Evolutionary conservation across 2,329 filamentous ascomycete species (phyloP).

Genomic region (Aureobasidium sp.): DNA sequence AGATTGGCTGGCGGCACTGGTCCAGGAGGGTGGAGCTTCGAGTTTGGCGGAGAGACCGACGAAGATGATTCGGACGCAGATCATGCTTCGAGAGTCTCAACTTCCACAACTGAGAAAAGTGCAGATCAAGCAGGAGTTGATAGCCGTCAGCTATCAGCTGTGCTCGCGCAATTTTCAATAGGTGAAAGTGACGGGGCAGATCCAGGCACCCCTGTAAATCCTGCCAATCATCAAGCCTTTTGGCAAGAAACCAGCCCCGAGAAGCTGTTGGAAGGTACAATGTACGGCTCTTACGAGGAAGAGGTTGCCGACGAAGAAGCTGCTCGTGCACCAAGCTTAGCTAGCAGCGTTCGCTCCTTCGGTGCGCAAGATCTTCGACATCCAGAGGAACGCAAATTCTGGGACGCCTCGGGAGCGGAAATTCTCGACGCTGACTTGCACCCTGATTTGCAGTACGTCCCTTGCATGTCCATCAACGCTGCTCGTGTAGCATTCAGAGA

Average conservation of each 20-base stretch:
- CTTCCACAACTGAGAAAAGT: slow-evolving; percentile 23
- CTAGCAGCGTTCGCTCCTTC: slow-evolving; percentile 52
- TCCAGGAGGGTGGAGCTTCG: slow-evolving; percentile 73
- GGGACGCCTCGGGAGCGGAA: slow-evolving; percentile 32
- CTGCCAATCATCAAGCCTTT: neutral
- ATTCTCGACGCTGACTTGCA: slow-evolving; percentile 58
- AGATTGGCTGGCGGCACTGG: slow-evolving; percentile 30
- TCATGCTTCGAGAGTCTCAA: slow-evolving; percentile 31
- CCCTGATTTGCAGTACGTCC: slow-evolving; percentile 88
- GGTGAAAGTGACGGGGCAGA: slow-evolving; percentile 14
- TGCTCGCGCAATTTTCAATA: slow-evolving; percentile 6
- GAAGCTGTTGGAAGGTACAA: slow-evolving; percentile 58
- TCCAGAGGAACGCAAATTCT: slow-evolving; percentile 44
- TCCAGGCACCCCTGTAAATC: slow-evolving; percentile 16
- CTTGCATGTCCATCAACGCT: slow-evolving; percentile 80
- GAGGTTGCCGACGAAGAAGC: slow-evolving; percentile 13
- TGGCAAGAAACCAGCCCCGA: slow-evolving; percentile 2
- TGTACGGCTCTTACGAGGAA: slow-evolving; percentile 65
- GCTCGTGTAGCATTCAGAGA: slow-evolving; percentile 83
- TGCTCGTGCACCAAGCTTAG: slow-evolving; percentile 68
- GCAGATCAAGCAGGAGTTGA: slow-evolving; percentile 8
- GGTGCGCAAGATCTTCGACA: slow-evolving; percentile 30
- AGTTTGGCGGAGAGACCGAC: slow-evolving; percentile 61
- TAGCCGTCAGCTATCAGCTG: slow-evolving; percentile 6
- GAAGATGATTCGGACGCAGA: slow-evolving; percentile 40